A percentile compares a stretch with the other conserved stretches of the same genome.
Conservation (phyloP, 805 yeast genomes). For the Pichia eremophila region DNA sequence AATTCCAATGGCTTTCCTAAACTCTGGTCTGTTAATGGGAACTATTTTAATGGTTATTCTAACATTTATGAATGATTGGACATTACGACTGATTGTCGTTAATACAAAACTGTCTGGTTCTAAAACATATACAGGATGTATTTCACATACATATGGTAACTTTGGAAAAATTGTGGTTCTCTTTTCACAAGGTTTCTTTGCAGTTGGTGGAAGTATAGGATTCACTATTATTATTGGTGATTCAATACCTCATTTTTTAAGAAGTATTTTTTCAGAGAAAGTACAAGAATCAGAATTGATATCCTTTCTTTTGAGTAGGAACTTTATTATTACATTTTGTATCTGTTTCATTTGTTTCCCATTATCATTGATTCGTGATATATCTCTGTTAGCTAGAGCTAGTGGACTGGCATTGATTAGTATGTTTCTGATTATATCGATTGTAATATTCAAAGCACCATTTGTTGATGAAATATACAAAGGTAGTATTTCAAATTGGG, state of each 20-base stretch:
- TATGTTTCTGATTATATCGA: constrained; percentile 67
- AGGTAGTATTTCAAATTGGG: constrained; percentile 35
- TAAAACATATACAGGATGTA: constrained; percentile 78
- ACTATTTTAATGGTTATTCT: constrained; percentile 47
- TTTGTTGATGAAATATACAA: constrained; percentile 36
- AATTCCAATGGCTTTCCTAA: constrained; percentile 78
- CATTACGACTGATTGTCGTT: constrained; percentile 64
- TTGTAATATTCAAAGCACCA: constrained; percentile 72
- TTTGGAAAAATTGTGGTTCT: constrained; percentile 60
- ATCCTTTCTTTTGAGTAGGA: constrained; percentile 52
- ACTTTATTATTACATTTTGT: constrained; percentile 59
- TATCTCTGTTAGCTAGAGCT: constrained; percentile 78
- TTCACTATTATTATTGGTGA: constrained; percentile 93
- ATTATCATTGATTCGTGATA: constrained; percentile 68
- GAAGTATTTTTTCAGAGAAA: constrained; percentile 42
- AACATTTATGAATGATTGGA: constrained; percentile 80
- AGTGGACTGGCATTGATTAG: constrained; percentile 78
- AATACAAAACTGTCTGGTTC: constrained; percentile 74
- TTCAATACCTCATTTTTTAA: constrained; percentile 82
- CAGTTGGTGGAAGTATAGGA: constrained; percentile 91
- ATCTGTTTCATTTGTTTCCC: constrained; percentile 75
- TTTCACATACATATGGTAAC: constrained; percentile 66
- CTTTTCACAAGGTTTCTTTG: constrained; percentile 76
- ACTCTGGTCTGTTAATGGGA: constrained; percentile 75
- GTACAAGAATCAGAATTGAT: constrained; percentile 30